These are phyloP conservation scores for Nelumbo lutea DNA, from an alignment of 164 flowering plant species.

Conservation along the genomic window DNA sequence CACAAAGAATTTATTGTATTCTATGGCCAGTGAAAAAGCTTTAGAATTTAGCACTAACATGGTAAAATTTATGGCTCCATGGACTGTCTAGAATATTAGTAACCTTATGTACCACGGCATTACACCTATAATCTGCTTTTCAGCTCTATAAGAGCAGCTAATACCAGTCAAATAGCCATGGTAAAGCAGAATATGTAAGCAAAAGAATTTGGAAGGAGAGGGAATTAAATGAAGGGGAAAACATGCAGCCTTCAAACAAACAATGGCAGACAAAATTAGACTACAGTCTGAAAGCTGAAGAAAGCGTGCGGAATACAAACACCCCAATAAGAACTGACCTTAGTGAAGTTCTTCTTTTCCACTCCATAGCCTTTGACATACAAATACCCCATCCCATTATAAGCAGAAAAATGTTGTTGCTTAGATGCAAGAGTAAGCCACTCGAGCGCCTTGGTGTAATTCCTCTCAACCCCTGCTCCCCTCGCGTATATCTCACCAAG, in stretches of 20 bases:
- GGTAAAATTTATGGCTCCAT: too few relatives aligned
- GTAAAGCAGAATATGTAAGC: background rate
- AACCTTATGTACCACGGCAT: too few relatives aligned
- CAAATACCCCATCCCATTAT: conserved; percentile 92
- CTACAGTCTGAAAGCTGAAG: background rate
- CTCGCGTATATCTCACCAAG: conserved; percentile 96
- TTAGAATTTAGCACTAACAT: too few relatives aligned
- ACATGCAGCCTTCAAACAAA: background rate
- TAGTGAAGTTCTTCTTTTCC: conserved; percentile 84
- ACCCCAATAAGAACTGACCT: conserved; percentile 38
- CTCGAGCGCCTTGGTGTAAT: conserved; percentile 78
- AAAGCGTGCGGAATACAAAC: background rate
- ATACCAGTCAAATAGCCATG: background rate
- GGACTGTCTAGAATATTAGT: too few relatives aligned
- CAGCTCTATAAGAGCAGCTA: too few relatives aligned
- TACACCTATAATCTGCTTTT: too few relatives aligned
- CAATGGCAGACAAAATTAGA: background rate
- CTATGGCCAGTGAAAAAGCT: too few relatives aligned
- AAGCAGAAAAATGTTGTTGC: conserved; percentile 77
- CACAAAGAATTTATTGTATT: too few relatives aligned
- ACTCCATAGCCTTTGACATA: conserved; percentile 98
- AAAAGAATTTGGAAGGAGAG: background rate
- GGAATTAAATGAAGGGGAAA: background rate
- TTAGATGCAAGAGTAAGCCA: conserved; percentile 82
- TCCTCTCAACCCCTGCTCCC: conserved; percentile 93